These are phyloP conservation scores for Sonneratia alba DNA, from an alignment of 345 rosid species.

Conservation along the genomic window DNA sequence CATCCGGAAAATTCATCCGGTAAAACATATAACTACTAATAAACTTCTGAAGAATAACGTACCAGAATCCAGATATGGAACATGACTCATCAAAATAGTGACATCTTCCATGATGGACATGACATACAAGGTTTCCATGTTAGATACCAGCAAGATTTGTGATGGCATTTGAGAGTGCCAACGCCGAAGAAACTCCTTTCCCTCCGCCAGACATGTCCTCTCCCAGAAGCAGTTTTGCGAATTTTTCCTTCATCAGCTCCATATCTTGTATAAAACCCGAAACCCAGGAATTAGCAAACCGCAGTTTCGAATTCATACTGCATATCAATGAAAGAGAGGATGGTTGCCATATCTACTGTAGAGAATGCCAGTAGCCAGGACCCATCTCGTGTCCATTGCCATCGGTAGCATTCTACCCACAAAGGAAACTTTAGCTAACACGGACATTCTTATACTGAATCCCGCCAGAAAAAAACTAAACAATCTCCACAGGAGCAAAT, in stretches of 20 bases:
- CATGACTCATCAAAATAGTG: background rate
- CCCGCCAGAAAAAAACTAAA: too few relatives aligned
- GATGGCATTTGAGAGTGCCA: slow-evolving; percentile 48
- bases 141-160: slow-evolving; percentile 22
- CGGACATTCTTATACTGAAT: too few relatives aligned
- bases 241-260: slow-evolving; percentile 58
- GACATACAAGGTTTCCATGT: background rate
- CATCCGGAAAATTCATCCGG: background rate
- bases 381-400: background rate
- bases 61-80: background rate
- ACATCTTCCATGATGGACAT: too few relatives aligned
- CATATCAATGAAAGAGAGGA: background rate
- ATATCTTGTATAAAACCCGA: slow-evolving; percentile 23
- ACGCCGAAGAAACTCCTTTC: slow-evolving; percentile 69
- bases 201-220: slow-evolving; percentile 77
- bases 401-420: too few relatives aligned
- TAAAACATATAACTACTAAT: background rate
- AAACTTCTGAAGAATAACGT: too few relatives aligned
- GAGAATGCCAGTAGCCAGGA: background rate
- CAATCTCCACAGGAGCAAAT: too few relatives aligned
- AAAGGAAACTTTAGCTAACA: too few relatives aligned
- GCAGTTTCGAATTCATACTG: background rate
- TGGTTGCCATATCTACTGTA: background rate
- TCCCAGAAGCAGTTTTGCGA: slow-evolving; percentile 51
- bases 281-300: background rate